Evolutionary conservation across 768 basidiomycete genomes (phyloP).

Genomic region (Nidula microcarpa): DNA sequence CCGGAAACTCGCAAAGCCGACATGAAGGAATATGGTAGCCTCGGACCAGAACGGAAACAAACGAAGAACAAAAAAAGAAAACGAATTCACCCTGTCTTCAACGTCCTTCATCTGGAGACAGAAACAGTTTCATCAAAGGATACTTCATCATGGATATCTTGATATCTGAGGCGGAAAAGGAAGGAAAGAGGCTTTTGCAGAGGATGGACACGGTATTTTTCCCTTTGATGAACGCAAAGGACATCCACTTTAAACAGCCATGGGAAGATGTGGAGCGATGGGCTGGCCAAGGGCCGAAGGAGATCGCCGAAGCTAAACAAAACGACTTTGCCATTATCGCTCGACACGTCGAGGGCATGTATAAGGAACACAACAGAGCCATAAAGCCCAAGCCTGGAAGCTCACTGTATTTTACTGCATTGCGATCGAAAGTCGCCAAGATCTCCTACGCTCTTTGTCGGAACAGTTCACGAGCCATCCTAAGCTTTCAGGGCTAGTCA

Average conservation of each 20-base stretch:
- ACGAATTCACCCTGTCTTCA: slow-evolving; percentile 7
- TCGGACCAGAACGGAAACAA: slow-evolving; percentile 16
- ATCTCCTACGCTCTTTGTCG: slow-evolving; percentile 40
- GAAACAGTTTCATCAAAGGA: slow-evolving; percentile 6
- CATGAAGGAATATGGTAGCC: slow-evolving; percentile 4
- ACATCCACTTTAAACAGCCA: slow-evolving; percentile 25
- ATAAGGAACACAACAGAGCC: slow-evolving; percentile 12
- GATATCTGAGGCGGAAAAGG: slow-evolving; percentile 3
- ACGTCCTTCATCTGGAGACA: slow-evolving; percentile 7
- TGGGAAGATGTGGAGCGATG: slow-evolving; percentile 28
- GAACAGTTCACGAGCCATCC: slow-evolving; percentile 33
- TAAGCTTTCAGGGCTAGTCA: slow-evolving; percentile 12
- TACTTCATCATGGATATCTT: slow-evolving; percentile 27
- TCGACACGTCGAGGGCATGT: slow-evolving; percentile 35
- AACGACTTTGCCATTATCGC: slow-evolving; percentile 32
- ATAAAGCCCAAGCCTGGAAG: slow-evolving; percentile 5
- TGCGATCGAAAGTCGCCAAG: slow-evolving; percentile 44
- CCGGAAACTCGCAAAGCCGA: slow-evolving; percentile 21
- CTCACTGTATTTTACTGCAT: slow-evolving; percentile 25
- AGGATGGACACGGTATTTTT: slow-evolving; percentile 16
- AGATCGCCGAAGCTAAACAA: slow-evolving; percentile 12
- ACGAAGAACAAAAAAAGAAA: slow-evolving; percentile 4
- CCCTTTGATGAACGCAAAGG: slow-evolving; percentile 6
- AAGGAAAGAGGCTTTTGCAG: slow-evolving; percentile 9
- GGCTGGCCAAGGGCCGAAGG: slow-evolving; percentile 11